A percentile compares a stretch with the other conserved stretches of the same genome.
Conservation (phyloP, 345 rosid genomes). For the Salix viminalis region DNA sequence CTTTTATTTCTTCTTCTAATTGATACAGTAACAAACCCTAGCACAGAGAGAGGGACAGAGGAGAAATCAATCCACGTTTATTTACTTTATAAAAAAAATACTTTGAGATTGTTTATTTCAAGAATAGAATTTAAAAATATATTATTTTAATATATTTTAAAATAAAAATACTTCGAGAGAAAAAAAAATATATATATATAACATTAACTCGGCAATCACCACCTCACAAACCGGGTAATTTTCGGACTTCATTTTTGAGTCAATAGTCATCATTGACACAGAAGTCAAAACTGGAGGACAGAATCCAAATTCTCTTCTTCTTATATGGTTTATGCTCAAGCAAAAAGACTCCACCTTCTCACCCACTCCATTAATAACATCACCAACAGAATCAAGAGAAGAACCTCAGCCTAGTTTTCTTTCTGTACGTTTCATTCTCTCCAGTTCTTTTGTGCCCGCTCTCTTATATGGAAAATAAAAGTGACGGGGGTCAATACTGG, state of each 20-base stretch:
- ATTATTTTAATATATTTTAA: too few relatives aligned
- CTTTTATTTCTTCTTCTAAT: too few relatives aligned
- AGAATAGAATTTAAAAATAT: too few relatives aligned
- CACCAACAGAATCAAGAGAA: not conserved
- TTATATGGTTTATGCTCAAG: not conserved
- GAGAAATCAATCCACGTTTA: too few relatives aligned
- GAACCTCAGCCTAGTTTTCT: not conserved
- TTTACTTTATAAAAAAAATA: too few relatives aligned
- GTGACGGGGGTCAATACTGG: not conserved
- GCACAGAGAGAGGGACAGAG: too few relatives aligned
- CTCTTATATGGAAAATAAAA: constrained; percentile 23
- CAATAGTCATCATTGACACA: too few relatives aligned
- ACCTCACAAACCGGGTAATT: constrained; percentile 6
- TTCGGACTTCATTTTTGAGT: not conserved
- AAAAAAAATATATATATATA: too few relatives aligned
- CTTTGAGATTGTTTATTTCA: too few relatives aligned
- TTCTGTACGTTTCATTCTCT: not conserved
- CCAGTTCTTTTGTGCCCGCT: not conserved
- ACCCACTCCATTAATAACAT: not conserved
- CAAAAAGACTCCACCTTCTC: not conserved
- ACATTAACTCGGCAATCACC: constrained; percentile 14
- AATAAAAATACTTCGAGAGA: too few relatives aligned
- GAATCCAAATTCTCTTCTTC: not conserved
- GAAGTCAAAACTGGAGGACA: not conserved
- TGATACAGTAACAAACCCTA: too few relatives aligned